Evolutionary conservation across 495 filamentous ascomycete species (phyloP).

Genomic region (Durotheca rogersii): DNA sequence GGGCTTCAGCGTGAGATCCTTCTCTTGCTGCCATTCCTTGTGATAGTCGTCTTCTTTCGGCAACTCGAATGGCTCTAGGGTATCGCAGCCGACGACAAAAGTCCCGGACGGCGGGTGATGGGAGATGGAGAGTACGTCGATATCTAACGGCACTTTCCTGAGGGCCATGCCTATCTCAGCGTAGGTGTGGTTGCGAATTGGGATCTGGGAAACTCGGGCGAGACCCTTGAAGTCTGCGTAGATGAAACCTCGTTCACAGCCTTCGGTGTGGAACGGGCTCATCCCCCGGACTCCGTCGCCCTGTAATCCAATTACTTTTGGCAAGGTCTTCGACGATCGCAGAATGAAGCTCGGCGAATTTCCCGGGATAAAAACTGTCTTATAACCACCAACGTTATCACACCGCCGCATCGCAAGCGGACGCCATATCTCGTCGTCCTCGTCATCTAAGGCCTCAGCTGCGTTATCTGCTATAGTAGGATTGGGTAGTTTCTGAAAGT

Average conservation of each 20-base stretch:
- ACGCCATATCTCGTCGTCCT: slow-evolving; percentile 43
- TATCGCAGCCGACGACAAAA: slow-evolving; percentile 75
- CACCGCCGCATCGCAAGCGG: slow-evolving; percentile 61
- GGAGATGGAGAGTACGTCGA: slow-evolving; percentile 69
- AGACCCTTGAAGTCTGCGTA: slow-evolving; percentile 69
- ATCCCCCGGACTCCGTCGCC: slow-evolving; percentile 64
- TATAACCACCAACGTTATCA: slow-evolving; percentile 69
- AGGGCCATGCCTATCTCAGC: slow-evolving; percentile 68
- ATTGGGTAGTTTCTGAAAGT: slow-evolving; percentile 76
- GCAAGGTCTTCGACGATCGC: slow-evolving; percentile 70
- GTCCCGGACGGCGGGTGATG: slow-evolving; percentile 72
- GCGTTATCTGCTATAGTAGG: slow-evolving; percentile 56
- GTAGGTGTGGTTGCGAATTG: slow-evolving; percentile 59
- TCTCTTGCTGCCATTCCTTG: slow-evolving; percentile 75
- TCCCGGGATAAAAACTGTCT: slow-evolving; percentile 78
- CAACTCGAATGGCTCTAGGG: slow-evolving; percentile 68
- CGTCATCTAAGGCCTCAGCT: slow-evolving; percentile 39
- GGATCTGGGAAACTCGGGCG: slow-evolving; percentile 68
- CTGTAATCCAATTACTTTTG: slow-evolving; percentile 70
- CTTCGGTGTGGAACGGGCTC: slow-evolving; percentile 67
- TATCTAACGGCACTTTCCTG: slow-evolving; percentile 64
- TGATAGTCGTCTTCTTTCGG: slow-evolving; percentile 82
- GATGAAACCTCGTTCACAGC: slow-evolving; percentile 77
- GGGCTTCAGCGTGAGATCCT: slow-evolving; percentile 63
- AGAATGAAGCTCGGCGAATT: slow-evolving; percentile 75